These are phyloP conservation scores for Claviceps africana DNA, from an alignment of 2,329 filamentous ascomycete species.

Conservation along the genomic window DNA sequence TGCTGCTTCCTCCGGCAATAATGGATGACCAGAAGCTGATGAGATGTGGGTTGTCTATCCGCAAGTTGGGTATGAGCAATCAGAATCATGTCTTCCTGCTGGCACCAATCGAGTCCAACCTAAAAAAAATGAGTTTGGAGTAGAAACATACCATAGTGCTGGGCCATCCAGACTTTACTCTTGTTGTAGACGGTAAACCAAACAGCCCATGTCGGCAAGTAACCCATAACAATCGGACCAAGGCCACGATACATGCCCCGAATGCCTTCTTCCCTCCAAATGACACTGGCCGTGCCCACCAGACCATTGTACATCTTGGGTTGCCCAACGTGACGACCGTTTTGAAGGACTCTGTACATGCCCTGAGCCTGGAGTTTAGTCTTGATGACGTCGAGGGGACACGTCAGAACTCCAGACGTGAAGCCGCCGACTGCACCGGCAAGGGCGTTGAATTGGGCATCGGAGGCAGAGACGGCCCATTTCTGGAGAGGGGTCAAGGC, in stretches of 20 bases:
- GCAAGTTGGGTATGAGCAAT: background rate
- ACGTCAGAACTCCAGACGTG: slow-evolving; percentile 86
- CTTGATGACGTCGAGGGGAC: slow-evolving; percentile 96
- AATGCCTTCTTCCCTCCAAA: slow-evolving; percentile 78
- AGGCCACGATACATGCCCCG: slow-evolving; percentile 85
- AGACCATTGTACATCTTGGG: slow-evolving; percentile 68
- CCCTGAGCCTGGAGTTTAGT: slow-evolving; percentile 95
- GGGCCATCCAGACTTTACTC: slow-evolving; percentile 60
- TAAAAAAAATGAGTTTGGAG: background rate
- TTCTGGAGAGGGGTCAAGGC: slow-evolving; percentile 34
- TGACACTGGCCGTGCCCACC: slow-evolving; percentile 70
- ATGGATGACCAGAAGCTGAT: slow-evolving; percentile 84
- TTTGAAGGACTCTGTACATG: slow-evolving; percentile 49
- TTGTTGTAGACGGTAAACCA: slow-evolving; percentile 95
- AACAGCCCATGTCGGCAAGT: slow-evolving; percentile 94
- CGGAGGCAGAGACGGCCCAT: slow-evolving; percentile 42
- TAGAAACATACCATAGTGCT: slow-evolving; percentile 42
- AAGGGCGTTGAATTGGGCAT: slow-evolving; percentile 63
- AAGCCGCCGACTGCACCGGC: slow-evolving; percentile 82
- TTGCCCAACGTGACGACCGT: slow-evolving; percentile 34
- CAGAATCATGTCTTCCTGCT: background rate
- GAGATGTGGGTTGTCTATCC: slow-evolving; percentile 56
- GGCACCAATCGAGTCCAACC: background rate
- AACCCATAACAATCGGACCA: slow-evolving; percentile 87
- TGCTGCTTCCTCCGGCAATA: slow-evolving; percentile 81